These are phyloP conservation scores for Perilla frutescens DNA, from an alignment of 257 asterid species.

Conservation along the genomic window DNA sequence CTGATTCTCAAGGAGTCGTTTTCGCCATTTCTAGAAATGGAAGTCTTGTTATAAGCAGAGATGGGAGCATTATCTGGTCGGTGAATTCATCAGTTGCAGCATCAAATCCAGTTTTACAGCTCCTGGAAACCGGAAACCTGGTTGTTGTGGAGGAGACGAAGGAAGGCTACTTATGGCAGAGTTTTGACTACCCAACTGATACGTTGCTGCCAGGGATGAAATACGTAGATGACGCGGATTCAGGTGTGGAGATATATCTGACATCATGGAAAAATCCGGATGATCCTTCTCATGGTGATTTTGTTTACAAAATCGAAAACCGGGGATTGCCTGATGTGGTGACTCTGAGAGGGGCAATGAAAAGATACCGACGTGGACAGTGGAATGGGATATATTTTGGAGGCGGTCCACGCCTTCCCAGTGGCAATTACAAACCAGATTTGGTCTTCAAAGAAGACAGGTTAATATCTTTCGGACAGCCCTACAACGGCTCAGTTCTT, in stretches of 20 bases:
- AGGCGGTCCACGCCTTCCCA: constrained; percentile 24
- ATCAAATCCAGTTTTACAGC: constrained; percentile 31
- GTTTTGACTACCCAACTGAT: constrained; percentile 33
- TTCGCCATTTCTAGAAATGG: constrained; percentile 19
- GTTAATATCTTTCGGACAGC: neutral
- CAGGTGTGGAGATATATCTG: constrained; percentile 26
- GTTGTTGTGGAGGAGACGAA: neutral
- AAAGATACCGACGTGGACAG: constrained; percentile 26
- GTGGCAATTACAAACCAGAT: neutral
- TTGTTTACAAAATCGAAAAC: constrained; percentile 2
- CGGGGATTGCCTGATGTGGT: constrained; percentile 35
- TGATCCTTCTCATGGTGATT: constrained; percentile 49
- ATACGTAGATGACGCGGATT: neutral
- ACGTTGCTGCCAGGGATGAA: constrained; percentile 33
- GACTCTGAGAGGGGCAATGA: neutral
- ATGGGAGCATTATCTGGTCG: constrained; percentile 32
- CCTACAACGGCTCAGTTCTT: constrained; percentile 7
- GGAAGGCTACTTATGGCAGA: constrained; percentile 34
- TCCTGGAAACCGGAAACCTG: constrained; percentile 42
- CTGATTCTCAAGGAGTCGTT: neutral
- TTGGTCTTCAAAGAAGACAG: constrained; percentile 7
- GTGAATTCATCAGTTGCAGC: constrained; percentile 23
- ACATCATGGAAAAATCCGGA: constrained; percentile 44
- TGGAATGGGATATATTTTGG: constrained; percentile 45
- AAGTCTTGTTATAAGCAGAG: constrained; percentile 18